phyloP scores from a whole-genome alignment of 495 filamentous ascomycete genomes.

The Ramalina intermedia region DNA sequence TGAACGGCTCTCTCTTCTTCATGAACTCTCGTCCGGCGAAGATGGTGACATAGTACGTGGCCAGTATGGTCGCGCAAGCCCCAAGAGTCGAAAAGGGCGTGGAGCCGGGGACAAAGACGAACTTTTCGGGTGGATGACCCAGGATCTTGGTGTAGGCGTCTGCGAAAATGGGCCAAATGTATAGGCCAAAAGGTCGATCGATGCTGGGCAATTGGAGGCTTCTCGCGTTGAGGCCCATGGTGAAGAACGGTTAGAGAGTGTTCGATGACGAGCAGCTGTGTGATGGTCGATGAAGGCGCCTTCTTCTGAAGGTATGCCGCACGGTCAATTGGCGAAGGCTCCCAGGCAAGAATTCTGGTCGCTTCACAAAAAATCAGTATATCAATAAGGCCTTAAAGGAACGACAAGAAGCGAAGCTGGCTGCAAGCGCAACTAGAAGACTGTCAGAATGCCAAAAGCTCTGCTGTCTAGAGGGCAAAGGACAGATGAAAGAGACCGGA shows the following conservation, averaged over 20 bases:
- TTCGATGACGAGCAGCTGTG: background rate
- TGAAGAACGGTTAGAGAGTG: background rate
- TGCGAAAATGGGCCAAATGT: constrained; percentile 90
- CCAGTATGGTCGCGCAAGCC: constrained; percentile 39
- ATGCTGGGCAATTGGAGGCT: constrained; percentile 60
- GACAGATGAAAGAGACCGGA: constrained; percentile 9
- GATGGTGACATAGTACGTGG: constrained; percentile 50
- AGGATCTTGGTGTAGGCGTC: constrained; percentile 57
- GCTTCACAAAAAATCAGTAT: too few species aligned
- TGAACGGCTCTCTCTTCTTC: constrained; percentile 41
- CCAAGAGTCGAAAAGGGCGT: constrained; percentile 48
- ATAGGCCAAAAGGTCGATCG: constrained; percentile 82
- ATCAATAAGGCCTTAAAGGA: too few species aligned
- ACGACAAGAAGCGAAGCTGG: too few species aligned
- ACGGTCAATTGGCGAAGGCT: too few species aligned
- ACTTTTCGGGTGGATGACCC: constrained; percentile 50
- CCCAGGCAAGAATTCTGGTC: too few species aligned
- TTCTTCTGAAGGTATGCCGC: too few species aligned
- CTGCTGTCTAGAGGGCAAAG: constrained; percentile 1
- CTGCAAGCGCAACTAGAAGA: too few species aligned
- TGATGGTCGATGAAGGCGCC: too few species aligned
- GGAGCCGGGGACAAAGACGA: constrained; percentile 40
- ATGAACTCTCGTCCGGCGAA: constrained; percentile 55
- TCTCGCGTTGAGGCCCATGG: constrained; percentile 38
- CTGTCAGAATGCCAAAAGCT: too few species aligned